Evolutionary conservation across 768 basidiomycete species (phyloP).

Genomic region (Pleurotus eryngii): DNA sequence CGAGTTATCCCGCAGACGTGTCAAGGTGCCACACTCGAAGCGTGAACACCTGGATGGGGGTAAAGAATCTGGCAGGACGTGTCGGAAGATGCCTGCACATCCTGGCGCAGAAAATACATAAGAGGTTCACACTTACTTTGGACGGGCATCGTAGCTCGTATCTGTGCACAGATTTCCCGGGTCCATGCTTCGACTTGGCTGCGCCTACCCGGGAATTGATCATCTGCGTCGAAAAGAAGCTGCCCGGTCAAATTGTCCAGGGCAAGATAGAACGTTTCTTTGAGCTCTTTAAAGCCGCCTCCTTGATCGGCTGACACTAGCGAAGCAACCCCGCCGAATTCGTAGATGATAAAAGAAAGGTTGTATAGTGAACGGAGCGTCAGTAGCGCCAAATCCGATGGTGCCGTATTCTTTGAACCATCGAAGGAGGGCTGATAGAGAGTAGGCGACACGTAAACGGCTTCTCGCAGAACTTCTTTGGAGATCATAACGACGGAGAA

Average conservation of each 20-base stretch:
- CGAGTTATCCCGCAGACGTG: too few species aligned
- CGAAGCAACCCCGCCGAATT: conserved; percentile 69
- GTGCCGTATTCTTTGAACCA: conserved; percentile 19
- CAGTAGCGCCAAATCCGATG: conserved; percentile 49
- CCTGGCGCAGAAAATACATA: neutral
- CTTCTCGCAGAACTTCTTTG: conserved; percentile 54
- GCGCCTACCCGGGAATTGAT: neutral
- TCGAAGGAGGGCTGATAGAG: conserved; percentile 8
- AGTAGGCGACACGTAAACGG: conserved; percentile 48
- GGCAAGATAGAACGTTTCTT: conserved; percentile 72
- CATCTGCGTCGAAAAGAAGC: neutral
- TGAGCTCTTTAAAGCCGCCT: conserved; percentile 67
- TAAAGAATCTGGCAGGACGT: neutral
- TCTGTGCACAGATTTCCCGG: neutral
- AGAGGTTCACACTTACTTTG: neutral
- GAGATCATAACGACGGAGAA: conserved; percentile 70
- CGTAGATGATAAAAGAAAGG: conserved; percentile 73
- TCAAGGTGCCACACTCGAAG: neutral
- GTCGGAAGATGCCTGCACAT: neutral
- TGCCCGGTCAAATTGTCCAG: conserved; percentile 62
- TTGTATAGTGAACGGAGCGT: conserved; percentile 58
- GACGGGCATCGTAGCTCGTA: neutral
- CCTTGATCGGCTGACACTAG: conserved; percentile 36
- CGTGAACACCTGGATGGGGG: too few species aligned
- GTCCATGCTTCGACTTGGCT: conserved; percentile 26